A percentile compares a stretch with the other conserved stretches of the same genome.
Evolutionary conservation across 352 stramenopile genomes (phyloP).

Genomic region (Phytopythium chamaehyphon): DNA sequence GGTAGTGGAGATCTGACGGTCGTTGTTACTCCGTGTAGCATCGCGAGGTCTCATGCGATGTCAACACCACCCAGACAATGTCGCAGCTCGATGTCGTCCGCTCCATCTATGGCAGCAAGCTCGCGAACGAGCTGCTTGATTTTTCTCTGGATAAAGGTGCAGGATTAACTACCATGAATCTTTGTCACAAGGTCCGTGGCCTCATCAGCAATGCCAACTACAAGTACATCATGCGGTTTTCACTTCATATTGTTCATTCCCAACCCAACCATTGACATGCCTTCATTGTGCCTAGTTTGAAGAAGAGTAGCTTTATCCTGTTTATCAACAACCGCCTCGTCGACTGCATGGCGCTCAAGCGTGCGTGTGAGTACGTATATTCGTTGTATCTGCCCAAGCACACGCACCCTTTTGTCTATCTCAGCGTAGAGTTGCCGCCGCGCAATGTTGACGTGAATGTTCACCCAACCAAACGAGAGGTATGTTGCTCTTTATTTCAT

Average conservation of each 20-base stretch:
- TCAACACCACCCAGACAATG: conserved; percentile 66
- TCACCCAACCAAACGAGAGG: conserved; percentile 97
- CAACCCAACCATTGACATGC: not conserved
- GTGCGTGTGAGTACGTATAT: conserved; percentile 94
- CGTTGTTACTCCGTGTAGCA: conserved; percentile 25
- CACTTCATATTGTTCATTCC: not conserved
- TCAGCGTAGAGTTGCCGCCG: conserved; percentile 93
- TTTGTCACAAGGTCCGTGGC: conserved; percentile 31
- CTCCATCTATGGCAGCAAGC: conserved; percentile 68
- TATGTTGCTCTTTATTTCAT: conserved; percentile 1
- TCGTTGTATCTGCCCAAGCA: conserved; percentile 91
- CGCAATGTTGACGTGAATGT: conserved; percentile 98
- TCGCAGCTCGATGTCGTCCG: conserved; percentile 72
- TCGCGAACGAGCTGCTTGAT: conserved; percentile 52
- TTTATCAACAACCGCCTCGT: conserved; percentile 99
- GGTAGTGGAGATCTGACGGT: not conserved
- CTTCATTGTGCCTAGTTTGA: conserved; percentile 45
- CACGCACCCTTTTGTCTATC: conserved; percentile 96
- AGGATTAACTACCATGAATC: conserved; percentile 22
- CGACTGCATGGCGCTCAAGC: conserved; percentile 89
- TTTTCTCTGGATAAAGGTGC: conserved; percentile 38
- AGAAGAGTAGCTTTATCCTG: conserved; percentile 88
- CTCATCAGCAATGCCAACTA: conserved; percentile 89
- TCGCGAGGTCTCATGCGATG: conserved; percentile 70
- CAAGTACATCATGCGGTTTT: conserved; percentile 35